phyloP scores from a whole-genome alignment of 129 eudicot species.

The Tanacetum coccineum region DNA sequence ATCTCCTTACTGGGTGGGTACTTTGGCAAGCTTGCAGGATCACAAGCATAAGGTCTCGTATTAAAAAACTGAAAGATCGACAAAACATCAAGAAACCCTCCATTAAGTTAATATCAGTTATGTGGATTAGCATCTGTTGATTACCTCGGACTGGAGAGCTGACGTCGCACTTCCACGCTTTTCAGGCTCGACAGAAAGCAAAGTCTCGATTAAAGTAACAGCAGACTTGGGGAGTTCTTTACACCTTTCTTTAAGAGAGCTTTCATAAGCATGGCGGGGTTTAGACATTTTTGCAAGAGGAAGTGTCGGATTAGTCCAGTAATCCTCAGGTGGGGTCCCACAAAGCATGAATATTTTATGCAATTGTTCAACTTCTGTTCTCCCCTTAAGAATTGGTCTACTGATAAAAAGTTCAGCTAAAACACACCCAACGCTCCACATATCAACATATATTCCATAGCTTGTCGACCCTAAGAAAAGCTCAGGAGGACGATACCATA shows the following conservation, averaged over 20 bases:
- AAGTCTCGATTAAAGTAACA: constrained; percentile 45
- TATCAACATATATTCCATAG: constrained; percentile 57
- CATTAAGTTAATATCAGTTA: background rate
- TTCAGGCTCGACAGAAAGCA: constrained; percentile 64
- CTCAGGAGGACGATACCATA: constrained; percentile 97
- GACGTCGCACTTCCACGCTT: constrained; percentile 68
- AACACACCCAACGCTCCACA: constrained; percentile 93
- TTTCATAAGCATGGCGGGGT: constrained; percentile 67
- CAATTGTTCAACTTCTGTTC: constrained; percentile 92
- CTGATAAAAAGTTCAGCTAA: constrained; percentile 73
- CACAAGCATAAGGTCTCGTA: constrained; percentile 70
- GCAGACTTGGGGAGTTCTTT: constrained; percentile 66
- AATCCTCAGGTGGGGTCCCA: constrained; percentile 76
- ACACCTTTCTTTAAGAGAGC: constrained; percentile 67
- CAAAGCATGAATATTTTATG: constrained; percentile 86
- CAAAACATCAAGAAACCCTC: constrained; percentile 14
- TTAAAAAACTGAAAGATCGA: constrained; percentile 55
- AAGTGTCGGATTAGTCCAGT: constrained; percentile 60
- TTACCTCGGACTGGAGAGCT: constrained; percentile 71
- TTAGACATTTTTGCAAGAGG: constrained; percentile 82
- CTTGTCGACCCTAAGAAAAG: constrained; percentile 67
- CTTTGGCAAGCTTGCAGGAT: constrained; percentile 77
- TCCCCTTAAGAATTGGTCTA: constrained; percentile 76
- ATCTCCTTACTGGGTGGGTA: constrained; percentile 91
- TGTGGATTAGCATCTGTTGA: background rate